A percentile compares a stretch with the other conserved stretches of the same genome.
Evolutionary conservation across 2,329 filamentous ascomycete genomes (phyloP).

Genomic region (Cladophialophora chaetospira): DNA sequence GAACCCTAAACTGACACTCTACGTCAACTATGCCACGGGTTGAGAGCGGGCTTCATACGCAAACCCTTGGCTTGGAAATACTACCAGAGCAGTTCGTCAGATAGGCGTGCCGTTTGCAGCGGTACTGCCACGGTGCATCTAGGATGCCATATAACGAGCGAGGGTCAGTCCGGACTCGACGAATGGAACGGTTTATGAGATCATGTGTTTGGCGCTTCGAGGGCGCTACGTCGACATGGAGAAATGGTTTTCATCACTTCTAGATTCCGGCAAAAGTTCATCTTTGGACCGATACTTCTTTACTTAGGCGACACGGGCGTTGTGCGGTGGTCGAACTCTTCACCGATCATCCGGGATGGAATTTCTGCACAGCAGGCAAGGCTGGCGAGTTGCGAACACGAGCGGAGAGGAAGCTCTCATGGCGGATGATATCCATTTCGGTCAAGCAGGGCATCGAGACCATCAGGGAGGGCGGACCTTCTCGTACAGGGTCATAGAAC

Average conservation of each 20-base stretch:
- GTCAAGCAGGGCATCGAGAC: conserved; percentile 3
- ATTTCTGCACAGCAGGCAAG: neutral
- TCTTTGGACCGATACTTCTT: neutral
- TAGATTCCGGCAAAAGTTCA: conserved; percentile 10
- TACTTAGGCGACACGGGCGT: neutral
- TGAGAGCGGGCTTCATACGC: conserved; percentile 1
- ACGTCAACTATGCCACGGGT: conserved; percentile 23
- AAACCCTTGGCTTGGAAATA: too few species aligned
- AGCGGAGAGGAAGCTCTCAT: neutral
- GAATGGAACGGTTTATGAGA: conserved; percentile 26
- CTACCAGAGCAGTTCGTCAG: neutral
- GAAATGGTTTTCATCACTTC: neutral
- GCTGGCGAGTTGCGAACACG: neutral
- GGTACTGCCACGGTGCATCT: neutral
- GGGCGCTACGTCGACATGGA: neutral
- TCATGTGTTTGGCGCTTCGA: conserved; percentile 23
- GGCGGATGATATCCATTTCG: neutral
- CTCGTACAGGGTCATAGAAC: neutral
- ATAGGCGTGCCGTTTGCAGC: neutral
- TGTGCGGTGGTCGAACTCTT: conserved; percentile 6
- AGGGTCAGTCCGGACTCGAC: conserved; percentile 22
- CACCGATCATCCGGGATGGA: neutral
- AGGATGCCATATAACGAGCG: neutral
- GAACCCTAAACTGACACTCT: conserved; percentile 81
- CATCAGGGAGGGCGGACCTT: neutral